These are phyloP conservation scores for Talinum fruticosum DNA, from an alignment of 148 eudicot species.

Conservation along the genomic window DNA sequence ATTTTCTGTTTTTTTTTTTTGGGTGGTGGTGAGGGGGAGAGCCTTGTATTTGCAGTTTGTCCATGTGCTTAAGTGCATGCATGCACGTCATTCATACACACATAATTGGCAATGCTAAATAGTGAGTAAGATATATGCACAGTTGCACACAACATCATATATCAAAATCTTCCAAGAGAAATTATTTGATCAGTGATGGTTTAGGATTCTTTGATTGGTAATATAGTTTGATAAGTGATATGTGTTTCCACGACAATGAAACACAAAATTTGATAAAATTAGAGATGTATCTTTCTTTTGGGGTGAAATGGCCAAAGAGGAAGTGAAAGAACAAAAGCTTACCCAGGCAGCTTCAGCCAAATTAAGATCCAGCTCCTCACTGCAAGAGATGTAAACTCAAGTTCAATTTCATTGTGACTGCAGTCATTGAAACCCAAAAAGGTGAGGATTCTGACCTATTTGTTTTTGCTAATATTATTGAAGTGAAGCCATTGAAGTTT, in stretches of 20 bases:
- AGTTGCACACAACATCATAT: background rate
- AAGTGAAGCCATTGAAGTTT: background rate
- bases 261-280: background rate
- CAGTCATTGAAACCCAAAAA: background rate
- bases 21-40: background rate
- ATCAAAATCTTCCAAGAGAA: background rate
- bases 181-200: background rate
- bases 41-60: background rate
- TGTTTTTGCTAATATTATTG: background rate
- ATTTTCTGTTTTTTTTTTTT: background rate
- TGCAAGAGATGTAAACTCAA: constrained; percentile 34
- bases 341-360: constrained; percentile 98
- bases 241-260: background rate
- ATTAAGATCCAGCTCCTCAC: constrained; percentile 86
- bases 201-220: background rate
- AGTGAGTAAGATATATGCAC: background rate
- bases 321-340: constrained; percentile 14
- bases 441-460: background rate
- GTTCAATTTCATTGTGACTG: constrained; percentile 18
- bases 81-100: background rate
- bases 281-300: background rate
- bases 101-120: background rate
- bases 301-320: background rate
- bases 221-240: background rate
- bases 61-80: background rate